Conservation (phyloP, 805 yeast species). For the Tetrapisispora fleetii region DNA sequence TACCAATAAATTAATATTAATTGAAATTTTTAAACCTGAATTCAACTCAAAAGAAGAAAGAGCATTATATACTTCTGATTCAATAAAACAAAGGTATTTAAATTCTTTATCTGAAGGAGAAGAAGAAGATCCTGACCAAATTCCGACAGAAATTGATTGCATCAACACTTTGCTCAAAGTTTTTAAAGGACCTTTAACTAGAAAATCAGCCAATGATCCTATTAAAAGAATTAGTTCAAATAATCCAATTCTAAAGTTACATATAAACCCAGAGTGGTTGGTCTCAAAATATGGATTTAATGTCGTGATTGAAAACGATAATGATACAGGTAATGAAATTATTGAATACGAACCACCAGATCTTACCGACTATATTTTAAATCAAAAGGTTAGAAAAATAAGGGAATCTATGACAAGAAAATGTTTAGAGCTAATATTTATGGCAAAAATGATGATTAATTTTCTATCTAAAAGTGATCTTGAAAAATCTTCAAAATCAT, state of each 20-base stretch:
- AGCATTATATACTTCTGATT: constrained; percentile 36
- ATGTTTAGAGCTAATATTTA: constrained; percentile 42
- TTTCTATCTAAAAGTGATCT: constrained; percentile 6
- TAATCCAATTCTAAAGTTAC: constrained; percentile 45
- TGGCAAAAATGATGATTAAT: constrained; percentile 30
- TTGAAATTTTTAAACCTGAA: constrained; percentile 44
- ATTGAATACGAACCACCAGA: constrained; percentile 40
- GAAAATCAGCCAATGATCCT: constrained; percentile 34
- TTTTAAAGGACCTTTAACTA: constrained; percentile 53
- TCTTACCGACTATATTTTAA: constrained; percentile 26
- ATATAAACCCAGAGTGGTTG: constrained; percentile 47
- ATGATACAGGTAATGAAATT: constrained; percentile 14
- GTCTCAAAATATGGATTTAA: constrained; percentile 39
- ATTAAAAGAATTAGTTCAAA: constrained; percentile 45
- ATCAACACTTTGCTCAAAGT: constrained; percentile 52
- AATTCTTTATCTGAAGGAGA: constrained; percentile 26
- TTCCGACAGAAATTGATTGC: constrained; percentile 51
- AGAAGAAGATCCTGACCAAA: constrained; percentile 14
- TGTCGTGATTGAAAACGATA: constrained; percentile 20
- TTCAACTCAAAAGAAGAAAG: constrained; percentile 38
- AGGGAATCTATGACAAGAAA: constrained; percentile 47
- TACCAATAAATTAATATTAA: constrained; percentile 40
- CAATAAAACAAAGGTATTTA: constrained; percentile 43
- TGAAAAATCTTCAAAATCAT: constrained; percentile 8
- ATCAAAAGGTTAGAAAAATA: constrained; percentile 24